These are phyloP conservation scores for Globisporangium cederbergense DNA, from an alignment of 352 stramenopile genomes.

Conservation along the genomic window DNA sequence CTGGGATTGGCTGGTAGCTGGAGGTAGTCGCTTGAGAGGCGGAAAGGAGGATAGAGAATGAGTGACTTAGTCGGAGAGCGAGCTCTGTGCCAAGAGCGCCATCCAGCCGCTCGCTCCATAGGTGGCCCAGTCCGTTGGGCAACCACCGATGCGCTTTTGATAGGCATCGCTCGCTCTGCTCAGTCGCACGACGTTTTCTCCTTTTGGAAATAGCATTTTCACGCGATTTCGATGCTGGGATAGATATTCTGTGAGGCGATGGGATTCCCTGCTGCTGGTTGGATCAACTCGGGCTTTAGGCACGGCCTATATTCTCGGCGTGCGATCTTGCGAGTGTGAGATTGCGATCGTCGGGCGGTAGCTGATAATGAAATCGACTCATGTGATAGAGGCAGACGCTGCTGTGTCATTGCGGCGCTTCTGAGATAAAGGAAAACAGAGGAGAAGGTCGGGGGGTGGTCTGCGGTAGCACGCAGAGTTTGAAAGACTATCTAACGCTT, in stretches of 20 bases:
- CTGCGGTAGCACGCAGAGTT: no score
- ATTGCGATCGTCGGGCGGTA: not conserved
- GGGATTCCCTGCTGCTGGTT: not conserved
- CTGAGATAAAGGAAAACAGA: no score
- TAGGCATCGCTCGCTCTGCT: not conserved
- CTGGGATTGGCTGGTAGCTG: not conserved
- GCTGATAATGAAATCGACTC: not conserved
- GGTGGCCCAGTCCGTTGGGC: not conserved
- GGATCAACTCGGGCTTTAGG: not conserved
- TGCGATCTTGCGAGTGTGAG: not conserved
- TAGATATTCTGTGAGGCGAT: not conserved
- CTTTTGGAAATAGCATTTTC: not conserved
- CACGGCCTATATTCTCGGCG: not conserved
- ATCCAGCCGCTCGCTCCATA: no score
- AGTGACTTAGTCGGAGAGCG: not conserved
- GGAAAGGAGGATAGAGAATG: not conserved
- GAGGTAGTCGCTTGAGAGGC: not conserved
- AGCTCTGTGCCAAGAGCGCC: no score
- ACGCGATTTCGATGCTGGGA: not conserved
- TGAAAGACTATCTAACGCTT: no score
- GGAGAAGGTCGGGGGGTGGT: no score
- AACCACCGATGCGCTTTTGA: not conserved
- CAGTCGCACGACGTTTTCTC: not conserved
- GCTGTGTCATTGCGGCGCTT: no score
- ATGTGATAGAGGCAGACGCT: not conserved